A percentile compares a stretch with the other conserved stretches of the same genome.
These are phyloP conservation scores for barrel medic (Medicago truncatula) DNA, from an alignment of 306 rosid species.

Conservation along the genomic window DNA sequence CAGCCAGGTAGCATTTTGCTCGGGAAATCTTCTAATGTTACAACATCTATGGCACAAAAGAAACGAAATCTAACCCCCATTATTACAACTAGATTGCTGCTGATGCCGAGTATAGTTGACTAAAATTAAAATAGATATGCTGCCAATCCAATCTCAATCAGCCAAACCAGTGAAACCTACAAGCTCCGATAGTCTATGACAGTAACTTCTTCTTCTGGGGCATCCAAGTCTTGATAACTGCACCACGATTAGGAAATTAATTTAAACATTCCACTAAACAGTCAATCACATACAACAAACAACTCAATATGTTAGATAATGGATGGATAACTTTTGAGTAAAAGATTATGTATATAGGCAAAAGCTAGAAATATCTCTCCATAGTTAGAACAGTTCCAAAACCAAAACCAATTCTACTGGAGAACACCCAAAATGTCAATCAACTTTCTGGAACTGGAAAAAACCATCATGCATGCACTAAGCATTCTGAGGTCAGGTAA, in stretches of 20 bases:
- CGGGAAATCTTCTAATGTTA: conserved; percentile 20
- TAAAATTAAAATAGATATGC: conserved; percentile 29
- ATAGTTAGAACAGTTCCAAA: neutral
- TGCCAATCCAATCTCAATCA: conserved; percentile 16
- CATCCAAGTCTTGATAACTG: conserved; percentile 99
- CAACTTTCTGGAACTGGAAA: neutral
- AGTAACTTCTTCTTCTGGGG: conserved; percentile 95
- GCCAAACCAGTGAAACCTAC: conserved; percentile 42
- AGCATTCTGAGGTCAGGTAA: neutral
- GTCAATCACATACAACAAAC: conserved; percentile 53
- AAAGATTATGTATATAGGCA: neutral
- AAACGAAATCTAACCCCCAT: conserved; percentile 30
- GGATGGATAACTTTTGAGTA: neutral
- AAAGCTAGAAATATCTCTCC: neutral
- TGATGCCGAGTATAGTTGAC: conserved; percentile 5
- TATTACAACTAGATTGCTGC: conserved; percentile 19
- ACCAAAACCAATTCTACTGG: neutral
- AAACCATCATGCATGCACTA: neutral
- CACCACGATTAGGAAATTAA: conserved; percentile 40
- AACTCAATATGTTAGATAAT: neutral
- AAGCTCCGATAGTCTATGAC: conserved; percentile 98
- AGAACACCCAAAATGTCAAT: neutral
- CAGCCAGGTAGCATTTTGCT: conserved; percentile 6
- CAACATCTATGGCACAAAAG: conserved; percentile 25
- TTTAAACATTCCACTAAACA: neutral